Evolutionary conservation across 2,329 filamentous ascomycete species (phyloP).

Genomic region (Stagonosporopsis vannaccii): DNA sequence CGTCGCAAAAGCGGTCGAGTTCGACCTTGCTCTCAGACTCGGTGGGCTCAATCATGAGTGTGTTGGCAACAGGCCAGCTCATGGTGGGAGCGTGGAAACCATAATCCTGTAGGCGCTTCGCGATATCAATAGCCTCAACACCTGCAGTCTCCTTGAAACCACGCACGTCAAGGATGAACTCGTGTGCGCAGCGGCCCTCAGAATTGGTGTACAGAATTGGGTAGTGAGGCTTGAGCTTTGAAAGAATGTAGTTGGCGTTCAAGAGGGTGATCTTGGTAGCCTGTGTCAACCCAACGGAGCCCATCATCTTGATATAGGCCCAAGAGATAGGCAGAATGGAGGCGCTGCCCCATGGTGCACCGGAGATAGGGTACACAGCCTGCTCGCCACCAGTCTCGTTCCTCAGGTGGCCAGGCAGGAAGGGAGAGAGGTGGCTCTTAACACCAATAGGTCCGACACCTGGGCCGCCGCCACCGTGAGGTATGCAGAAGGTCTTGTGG

Average conservation of each 20-base stretch:
- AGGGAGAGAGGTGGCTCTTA: constrained; percentile 77
- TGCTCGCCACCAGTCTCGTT: constrained; percentile 63
- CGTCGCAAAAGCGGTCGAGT: constrained; percentile 91
- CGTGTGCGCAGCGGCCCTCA: constrained; percentile 88
- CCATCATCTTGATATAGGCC: constrained; percentile 97
- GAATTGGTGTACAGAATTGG: constrained; percentile 92
- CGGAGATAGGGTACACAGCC: constrained; percentile 76
- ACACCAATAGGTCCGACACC: constrained; percentile 95
- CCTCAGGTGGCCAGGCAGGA: constrained; percentile 75
- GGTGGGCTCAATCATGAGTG: constrained; percentile 97
- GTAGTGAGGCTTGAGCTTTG: constrained; percentile 84
- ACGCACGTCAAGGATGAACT: constrained; percentile 93
- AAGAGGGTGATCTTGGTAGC: constrained; percentile 93
- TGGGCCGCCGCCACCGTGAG: constrained; percentile 91
- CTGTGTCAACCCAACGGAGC: constrained; percentile 78
- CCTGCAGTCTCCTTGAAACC: constrained; percentile 83
- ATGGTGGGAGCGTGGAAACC: constrained; percentile 98
- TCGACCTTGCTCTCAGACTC: constrained; percentile 92
- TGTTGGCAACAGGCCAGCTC: constrained; percentile 95
- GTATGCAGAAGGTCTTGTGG: constrained; percentile 99
- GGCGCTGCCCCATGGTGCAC: constrained; percentile 85
- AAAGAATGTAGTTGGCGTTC: constrained; percentile 96
- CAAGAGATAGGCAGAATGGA: constrained; percentile 94
- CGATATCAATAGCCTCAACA: constrained; percentile 91
- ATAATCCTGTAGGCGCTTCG: constrained; percentile 95